These are phyloP conservation scores for Phytomonas francai DNA, from an alignment of 208 protist genomes.

Conservation along the genomic window DNA sequence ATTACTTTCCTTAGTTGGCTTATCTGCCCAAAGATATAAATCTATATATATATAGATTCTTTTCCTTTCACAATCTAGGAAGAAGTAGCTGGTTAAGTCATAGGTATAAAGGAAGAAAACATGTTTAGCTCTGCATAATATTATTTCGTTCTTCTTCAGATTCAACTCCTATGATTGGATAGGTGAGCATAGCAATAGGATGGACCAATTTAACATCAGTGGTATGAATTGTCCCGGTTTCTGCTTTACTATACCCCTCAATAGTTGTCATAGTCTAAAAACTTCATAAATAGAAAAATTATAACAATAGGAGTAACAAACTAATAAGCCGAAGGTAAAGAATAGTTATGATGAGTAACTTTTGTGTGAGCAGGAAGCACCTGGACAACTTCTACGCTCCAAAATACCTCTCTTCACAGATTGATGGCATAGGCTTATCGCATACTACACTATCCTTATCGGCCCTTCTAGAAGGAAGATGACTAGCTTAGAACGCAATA, in stretches of 20 bases:
- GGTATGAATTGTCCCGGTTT: neutral
- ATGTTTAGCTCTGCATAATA: neutral
- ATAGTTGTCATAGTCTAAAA: neutral
- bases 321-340: constrained; percentile 7
- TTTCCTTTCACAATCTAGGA: neutral
- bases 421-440: neutral
- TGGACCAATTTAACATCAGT: neutral
- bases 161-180: neutral
- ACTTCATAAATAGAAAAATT: constrained; percentile 4
- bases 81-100: neutral
- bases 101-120: neutral
- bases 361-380: neutral
- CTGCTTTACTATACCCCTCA: neutral
- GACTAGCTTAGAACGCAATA: neutral
- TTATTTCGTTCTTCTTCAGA: neutral
- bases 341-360: constrained; percentile 5
- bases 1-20: neutral
- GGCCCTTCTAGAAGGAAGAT: neutral
- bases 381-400: neutral
- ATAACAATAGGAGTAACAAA: constrained; percentile 11
- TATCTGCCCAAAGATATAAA: neutral
- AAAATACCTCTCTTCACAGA: neutral
- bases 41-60: neutral
- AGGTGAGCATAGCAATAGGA: neutral
- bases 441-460: neutral